Evolutionary conservation across 1,284 basidiomycete species (phyloP).

Genomic region (Marasmius tenuissimus): DNA sequence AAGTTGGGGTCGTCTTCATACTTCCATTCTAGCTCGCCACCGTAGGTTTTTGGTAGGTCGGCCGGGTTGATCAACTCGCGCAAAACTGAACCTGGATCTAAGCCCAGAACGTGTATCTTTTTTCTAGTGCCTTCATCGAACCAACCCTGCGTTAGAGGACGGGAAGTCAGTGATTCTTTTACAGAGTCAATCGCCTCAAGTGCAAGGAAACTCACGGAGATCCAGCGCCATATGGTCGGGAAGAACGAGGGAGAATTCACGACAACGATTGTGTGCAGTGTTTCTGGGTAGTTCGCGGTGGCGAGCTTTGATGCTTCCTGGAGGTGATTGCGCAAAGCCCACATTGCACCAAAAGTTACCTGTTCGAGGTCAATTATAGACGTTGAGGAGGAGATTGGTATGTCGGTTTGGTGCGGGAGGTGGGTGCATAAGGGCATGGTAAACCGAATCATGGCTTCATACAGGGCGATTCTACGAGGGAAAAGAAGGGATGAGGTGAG

Average conservation of each 20-base stretch:
- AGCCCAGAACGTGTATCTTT: slow-evolving; percentile 52
- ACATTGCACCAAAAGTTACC: slow-evolving; percentile 63
- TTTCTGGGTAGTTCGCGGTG: slow-evolving; percentile 80
- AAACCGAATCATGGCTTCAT: slow-evolving; percentile 68
- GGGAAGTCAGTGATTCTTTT: neutral
- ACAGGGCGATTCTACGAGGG: slow-evolving; percentile 46
- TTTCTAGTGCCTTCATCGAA: slow-evolving; percentile 74
- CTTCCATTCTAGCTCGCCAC: slow-evolving; percentile 67
- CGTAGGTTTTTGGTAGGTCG: slow-evolving; percentile 66
- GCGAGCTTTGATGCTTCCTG: slow-evolving; percentile 73
- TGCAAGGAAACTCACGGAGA: slow-evolving; percentile 38
- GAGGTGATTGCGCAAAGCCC: slow-evolving; percentile 66
- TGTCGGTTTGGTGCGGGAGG: slow-evolving; percentile 56
- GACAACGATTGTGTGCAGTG: slow-evolving; percentile 60
- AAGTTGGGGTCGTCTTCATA: slow-evolving; percentile 62
- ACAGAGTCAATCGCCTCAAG: too few species aligned
- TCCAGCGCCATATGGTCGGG: slow-evolving; percentile 76
- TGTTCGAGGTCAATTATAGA: slow-evolving; percentile 74
- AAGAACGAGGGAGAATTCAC: slow-evolving; percentile 80
- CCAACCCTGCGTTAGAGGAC: slow-evolving; percentile 47
- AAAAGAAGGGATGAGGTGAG: neutral
- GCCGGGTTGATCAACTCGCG: slow-evolving; percentile 50
- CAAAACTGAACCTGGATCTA: slow-evolving; percentile 29
- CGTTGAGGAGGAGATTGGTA: slow-evolving; percentile 61
- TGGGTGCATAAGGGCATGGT: slow-evolving; percentile 62